Conservation (phyloP, 495 filamentous ascomycete species). For the Pseudomonodictys pantanalensis region DNA sequence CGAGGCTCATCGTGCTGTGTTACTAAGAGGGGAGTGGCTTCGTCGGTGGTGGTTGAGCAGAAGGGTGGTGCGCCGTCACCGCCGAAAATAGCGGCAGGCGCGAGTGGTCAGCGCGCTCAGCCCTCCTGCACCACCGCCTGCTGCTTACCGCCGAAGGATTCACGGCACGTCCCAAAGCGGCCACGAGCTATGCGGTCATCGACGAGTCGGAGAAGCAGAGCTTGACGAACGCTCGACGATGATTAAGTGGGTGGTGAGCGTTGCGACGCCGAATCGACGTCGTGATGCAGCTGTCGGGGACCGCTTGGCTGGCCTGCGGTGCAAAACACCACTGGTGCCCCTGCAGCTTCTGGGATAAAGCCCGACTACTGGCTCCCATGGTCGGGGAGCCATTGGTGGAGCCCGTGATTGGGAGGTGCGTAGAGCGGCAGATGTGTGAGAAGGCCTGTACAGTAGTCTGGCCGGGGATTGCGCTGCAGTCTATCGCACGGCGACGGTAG, state of each 20-base stretch:
- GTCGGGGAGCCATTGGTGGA: constrained; percentile 4
- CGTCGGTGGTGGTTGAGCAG: background rate
- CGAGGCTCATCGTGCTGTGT: constrained; percentile 7
- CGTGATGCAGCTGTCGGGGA: constrained; percentile 15
- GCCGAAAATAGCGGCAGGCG: constrained; percentile 10
- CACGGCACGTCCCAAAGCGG: constrained; percentile 5
- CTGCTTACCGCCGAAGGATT: constrained; percentile 24
- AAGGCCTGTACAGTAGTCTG: background rate
- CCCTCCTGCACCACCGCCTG: constrained; percentile 14
- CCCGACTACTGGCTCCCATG: constrained; percentile 3
- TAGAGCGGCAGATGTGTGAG: constrained; percentile 19
- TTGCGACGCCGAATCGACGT: background rate
- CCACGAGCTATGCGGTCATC: background rate
- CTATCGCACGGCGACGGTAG: background rate
- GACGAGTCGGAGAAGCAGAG: background rate
- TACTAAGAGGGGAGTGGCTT: constrained; percentile 29
- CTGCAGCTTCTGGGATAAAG: constrained; percentile 6
- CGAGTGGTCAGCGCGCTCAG: constrained; percentile 19
- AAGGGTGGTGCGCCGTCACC: background rate
- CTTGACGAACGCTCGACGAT: background rate
- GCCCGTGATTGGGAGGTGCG: constrained; percentile 11
- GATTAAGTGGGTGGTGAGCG: background rate
- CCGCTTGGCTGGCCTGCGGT: background rate
- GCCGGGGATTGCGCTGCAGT: background rate
- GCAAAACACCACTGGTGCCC: constrained; percentile 12